phyloP scores from a whole-genome alignment of 2,329 filamentous ascomycete genomes.

The Domatiomyces catenatus region DNA sequence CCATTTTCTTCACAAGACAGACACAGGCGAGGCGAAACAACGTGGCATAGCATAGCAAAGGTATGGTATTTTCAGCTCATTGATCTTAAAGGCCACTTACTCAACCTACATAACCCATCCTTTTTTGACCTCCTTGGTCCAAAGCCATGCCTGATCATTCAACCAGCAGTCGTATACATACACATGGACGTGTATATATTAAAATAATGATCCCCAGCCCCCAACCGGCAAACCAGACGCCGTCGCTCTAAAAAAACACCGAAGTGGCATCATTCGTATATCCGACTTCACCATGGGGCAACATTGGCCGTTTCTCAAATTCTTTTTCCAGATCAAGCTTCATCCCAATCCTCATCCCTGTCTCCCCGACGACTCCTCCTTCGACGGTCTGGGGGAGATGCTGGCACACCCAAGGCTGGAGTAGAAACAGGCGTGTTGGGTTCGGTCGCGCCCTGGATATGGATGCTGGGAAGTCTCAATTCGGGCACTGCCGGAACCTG shows the following conservation, averaged over 20 bases:
- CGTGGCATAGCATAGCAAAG: too few species aligned
- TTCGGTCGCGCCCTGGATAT: conserved; percentile 15
- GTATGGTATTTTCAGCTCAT: background rate
- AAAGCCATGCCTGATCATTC: background rate
- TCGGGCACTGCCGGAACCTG: conserved; percentile 9
- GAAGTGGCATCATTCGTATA: conserved; percentile 1
- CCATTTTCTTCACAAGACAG: too few species aligned
- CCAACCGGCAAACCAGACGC: background rate
- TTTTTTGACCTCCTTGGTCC: background rate
- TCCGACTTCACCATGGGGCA: background rate
- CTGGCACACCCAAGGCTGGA: background rate
- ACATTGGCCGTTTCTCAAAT: background rate
- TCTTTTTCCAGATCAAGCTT: background rate
- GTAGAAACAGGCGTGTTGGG: conserved; percentile 13
- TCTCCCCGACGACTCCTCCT: background rate
- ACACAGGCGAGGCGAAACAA: too few species aligned
- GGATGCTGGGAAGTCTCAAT: conserved; percentile 16
- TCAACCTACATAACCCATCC: background rate
- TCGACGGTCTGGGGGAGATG: background rate
- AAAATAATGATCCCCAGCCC: background rate
- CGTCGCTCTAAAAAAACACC: background rate
- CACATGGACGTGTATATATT: background rate
- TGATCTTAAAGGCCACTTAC: background rate
- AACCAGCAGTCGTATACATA: background rate
- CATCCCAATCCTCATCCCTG: background rate